Base-by-base conservation (phyloP, 768 basidiomycete genomes). In the Jaapia argillacea region DNA sequence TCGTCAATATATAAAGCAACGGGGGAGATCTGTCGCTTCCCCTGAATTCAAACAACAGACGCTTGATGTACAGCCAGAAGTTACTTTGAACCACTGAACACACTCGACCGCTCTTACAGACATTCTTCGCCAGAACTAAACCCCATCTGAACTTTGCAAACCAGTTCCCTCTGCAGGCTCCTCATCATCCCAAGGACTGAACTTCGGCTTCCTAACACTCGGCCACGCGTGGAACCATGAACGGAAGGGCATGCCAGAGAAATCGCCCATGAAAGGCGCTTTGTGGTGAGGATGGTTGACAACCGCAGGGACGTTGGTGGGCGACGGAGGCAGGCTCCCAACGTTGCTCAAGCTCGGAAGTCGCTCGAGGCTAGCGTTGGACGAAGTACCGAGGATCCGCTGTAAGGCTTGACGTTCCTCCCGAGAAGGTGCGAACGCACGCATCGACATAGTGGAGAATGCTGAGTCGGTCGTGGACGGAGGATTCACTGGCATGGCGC, bases 361-460 rank as follows among this genome's bases (percentile, higher is more conserved):
- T 26, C 80, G 75, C 61, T 88, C 85, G 23, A 85, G 70, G 56
- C 83, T 86, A 42, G 76, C 69, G 60, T 85, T 86, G 38, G 78
- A 71, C 46, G 81, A 81, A 13, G 80, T 75, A 38, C 82, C 80
- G 12, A 90, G 62, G n/a, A 75, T 84, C 42, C 86, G 81, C 51
- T 85, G 79, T 24, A 92, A 71, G 41, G 74, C 87, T 61, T 88
- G 83, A 35, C 88, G 84, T 69, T 92, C 88, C 48, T 81, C 86
- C 43, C 81, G 84, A 49, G 87, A 90, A 24, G 87, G 88, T 26
- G 85, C 87, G 59, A 92, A 92, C 14, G 87, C 88, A 54, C 84
- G 85, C 45, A 86, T 60, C n/a, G 62, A 63, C 40, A 60, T 52
- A 22, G 54, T 44, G 45, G 57, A 63, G 58, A 69, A 63, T 45